A percentile compares a stretch with the other conserved stretches of the same genome.
Evolutionary conservation across 2,329 filamentous ascomycete species (phyloP).

Genomic region (Meredithiella fracta): DNA sequence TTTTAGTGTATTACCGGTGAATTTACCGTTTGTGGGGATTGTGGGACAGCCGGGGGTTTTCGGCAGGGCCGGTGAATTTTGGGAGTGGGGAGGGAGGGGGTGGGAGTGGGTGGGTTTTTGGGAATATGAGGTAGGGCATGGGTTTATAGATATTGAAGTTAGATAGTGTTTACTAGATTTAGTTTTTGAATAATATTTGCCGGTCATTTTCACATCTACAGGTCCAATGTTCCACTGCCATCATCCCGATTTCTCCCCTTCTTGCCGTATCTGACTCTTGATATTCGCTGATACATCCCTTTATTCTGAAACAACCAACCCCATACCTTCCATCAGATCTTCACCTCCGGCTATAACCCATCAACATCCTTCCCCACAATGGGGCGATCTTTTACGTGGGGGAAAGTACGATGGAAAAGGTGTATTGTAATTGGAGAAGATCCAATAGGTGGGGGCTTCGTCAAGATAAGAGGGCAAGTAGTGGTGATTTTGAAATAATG

Average conservation of each 20-base stretch:
- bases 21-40: constrained; percentile 3
- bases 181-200: neutral
- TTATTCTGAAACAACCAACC: too few species aligned
- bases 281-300: too few species aligned
- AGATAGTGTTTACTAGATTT: neutral
- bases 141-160: constrained; percentile 1
- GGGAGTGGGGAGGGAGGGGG: neutral
- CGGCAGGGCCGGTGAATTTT: constrained; percentile 5
- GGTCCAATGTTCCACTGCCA: too few species aligned
- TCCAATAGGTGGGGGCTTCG: neutral
- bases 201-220: too few species aligned
- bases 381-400: neutral
- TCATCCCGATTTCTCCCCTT: too few species aligned
- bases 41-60: neutral
- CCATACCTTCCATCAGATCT: too few species aligned
- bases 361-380: too few species aligned
- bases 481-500: neutral
- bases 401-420: neutral
- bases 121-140: neutral
- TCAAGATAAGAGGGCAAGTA: neutral
- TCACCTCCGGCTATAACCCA: too few species aligned
- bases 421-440: neutral
- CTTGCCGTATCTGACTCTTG: too few species aligned
- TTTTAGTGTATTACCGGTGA: constrained; percentile 5
- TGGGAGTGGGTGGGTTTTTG: constrained; percentile 4